phyloP scores from a whole-genome alignment of 441 rosid genomes.

The Erodium trifolium region DNA sequence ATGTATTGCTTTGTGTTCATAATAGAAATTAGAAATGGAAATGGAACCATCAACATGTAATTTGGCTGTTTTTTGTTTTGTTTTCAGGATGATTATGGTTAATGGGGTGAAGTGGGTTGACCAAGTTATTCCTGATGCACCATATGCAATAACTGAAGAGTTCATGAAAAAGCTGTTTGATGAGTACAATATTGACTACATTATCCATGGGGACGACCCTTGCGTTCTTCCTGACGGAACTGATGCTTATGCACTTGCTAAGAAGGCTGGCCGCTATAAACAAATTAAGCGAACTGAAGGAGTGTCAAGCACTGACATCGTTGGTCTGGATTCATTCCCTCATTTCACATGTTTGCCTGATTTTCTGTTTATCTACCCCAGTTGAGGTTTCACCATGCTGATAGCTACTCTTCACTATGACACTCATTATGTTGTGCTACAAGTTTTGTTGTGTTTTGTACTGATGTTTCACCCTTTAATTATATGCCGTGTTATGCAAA shows the following conservation, averaged over 20 bases:
- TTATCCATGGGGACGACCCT: conserved; percentile 96
- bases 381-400: not conserved
- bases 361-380: conserved; percentile 8
- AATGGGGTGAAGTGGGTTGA: conserved; percentile 97
- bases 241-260: conserved; percentile 91
- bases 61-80: conserved; percentile 19
- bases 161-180: conserved; percentile 77
- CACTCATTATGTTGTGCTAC: not conserved
- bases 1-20: not conserved
- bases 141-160: conserved; percentile 84
- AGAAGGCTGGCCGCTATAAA: conserved; percentile 88
- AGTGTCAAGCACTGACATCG: conserved; percentile 98
- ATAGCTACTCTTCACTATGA: not conserved
- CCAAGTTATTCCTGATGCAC: conserved; percentile 84
- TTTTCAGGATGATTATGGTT: conserved; percentile 70
- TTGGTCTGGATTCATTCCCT: conserved; percentile 44
- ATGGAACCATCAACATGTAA: not conserved
- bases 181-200: conserved; percentile 82
- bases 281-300: conserved; percentile 99
- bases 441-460: not conserved
- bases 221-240: conserved; percentile 95
- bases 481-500: too few relatives aligned
- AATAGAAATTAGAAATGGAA: not conserved
- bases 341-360: not conserved
- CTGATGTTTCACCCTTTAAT: not conserved